Evolutionary conservation across 2,329 filamentous ascomycete species (phyloP).

Genomic region (Monilinia laxa): DNA sequence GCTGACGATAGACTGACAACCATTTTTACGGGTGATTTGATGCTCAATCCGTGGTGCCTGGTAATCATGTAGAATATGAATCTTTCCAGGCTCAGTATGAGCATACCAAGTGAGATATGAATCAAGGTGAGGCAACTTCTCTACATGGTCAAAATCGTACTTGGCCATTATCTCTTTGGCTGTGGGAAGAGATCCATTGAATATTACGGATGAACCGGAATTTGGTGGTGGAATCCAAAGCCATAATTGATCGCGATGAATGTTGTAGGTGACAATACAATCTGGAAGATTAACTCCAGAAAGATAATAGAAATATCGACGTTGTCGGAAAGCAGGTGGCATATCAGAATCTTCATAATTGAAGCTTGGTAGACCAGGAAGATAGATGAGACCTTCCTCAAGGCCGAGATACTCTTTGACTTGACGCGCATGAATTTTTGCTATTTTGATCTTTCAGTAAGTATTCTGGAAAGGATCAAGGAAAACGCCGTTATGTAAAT

Average conservation of each 20-base stretch:
- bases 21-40: conserved; percentile 16
- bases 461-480: neutral
- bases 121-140: conserved; percentile 46
- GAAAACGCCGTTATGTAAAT: neutral
- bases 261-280: conserved; percentile 57
- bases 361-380: conserved; percentile 51
- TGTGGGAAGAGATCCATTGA: conserved; percentile 61
- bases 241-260: conserved; percentile 59
- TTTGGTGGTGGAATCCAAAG: conserved; percentile 71
- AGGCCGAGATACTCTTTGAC: conserved; percentile 46
- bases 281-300: conserved; percentile 54
- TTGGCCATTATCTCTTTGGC: conserved; percentile 59
- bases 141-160: conserved; percentile 71
- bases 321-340: conserved; percentile 55
- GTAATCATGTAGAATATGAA: conserved; percentile 49
- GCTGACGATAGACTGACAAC: conserved; percentile 12
- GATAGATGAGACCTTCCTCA: conserved; percentile 54
- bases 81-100: conserved; percentile 41
- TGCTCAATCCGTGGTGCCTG: conserved; percentile 39
- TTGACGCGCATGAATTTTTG: conserved; percentile 50
- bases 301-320: conserved; percentile 62
- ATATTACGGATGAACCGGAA: conserved; percentile 59
- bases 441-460: conserved; percentile 36
- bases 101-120: conserved; percentile 52
- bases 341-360: conserved; percentile 60